A percentile compares a stretch with the other conserved stretches of the same genome.
Conservation (phyloP, 176 grass and related monocot genomes). For the Triticum dicoccoides region DNA sequence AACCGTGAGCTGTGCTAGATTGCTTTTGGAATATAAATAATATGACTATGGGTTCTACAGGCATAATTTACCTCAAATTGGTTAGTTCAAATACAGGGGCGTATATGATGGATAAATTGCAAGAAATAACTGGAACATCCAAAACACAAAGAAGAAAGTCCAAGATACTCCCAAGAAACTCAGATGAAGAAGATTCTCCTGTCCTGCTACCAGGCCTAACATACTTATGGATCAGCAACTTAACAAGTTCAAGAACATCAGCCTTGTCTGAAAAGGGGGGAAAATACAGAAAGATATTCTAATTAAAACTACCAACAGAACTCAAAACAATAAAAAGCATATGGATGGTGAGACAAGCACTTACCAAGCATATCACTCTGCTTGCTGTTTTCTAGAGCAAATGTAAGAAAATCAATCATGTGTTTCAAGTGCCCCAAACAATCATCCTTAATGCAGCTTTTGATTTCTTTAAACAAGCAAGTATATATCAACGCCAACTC, state of each 20-base stretch:
- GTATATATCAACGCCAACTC: constrained; percentile 63
- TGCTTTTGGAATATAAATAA: neutral
- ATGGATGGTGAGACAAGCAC: constrained; percentile 17
- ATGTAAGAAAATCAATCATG: constrained; percentile 65
- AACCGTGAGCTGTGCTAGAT: neutral
- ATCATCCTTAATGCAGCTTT: constrained; percentile 41
- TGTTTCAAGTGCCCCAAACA: constrained; percentile 67
- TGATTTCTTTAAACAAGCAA: constrained; percentile 70
- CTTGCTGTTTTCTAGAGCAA: constrained; percentile 52
- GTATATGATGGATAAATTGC: constrained; percentile 59
- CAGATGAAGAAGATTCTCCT: constrained; percentile 33
- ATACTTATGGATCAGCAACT: constrained; percentile 57
- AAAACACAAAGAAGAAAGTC: constrained; percentile 71
- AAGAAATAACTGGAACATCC: constrained; percentile 62
- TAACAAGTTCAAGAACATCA: constrained; percentile 51
- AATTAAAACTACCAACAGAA: constrained; percentile 29
- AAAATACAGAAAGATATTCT: constrained; percentile 12
- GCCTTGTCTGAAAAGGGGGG: constrained; percentile 48
- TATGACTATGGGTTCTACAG: neutral
- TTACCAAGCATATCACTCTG: constrained; percentile 50
- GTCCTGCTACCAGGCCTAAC: constrained; percentile 34
- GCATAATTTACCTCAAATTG: constrained; percentile 52
- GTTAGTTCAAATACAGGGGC: constrained; percentile 60
- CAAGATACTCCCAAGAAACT: constrained; percentile 66
- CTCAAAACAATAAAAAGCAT: neutral